Conservation (phyloP, 1,284 basidiomycete genomes). For the Abortiporus biennis region DNA sequence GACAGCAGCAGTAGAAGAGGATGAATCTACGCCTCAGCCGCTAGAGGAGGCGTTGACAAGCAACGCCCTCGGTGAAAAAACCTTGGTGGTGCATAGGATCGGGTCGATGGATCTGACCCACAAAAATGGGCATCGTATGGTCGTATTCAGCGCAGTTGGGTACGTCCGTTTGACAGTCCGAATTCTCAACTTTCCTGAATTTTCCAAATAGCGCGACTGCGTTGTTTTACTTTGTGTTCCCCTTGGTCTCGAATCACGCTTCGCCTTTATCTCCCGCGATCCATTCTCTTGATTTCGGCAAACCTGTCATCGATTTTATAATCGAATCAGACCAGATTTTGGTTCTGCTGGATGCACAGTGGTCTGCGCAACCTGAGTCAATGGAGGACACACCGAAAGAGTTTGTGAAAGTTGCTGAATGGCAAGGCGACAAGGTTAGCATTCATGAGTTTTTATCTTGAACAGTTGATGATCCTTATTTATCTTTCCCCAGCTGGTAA, state of each 20-base stretch:
- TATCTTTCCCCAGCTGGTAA: background rate
- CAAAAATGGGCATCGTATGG: conserved; percentile 28
- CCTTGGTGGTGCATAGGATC: conserved; percentile 48
- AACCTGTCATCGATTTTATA: conserved; percentile 56
- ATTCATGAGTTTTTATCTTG: too few species aligned
- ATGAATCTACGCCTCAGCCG: conserved; percentile 11
- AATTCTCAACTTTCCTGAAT: conserved; percentile 2
- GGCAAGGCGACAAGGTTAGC: too few species aligned
- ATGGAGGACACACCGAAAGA: too few species aligned
- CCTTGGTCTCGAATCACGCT: conserved; percentile 22
- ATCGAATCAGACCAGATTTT: conserved; percentile 35
- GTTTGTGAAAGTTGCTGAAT: too few species aligned
- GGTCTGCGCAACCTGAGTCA: conserved; percentile 5
- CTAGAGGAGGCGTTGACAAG: conserved; percentile 15
- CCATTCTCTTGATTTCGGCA: conserved; percentile 41
- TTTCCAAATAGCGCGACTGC: conserved; percentile 50
- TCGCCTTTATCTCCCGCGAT: conserved; percentile 23
- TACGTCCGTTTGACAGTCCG: conserved; percentile 19
- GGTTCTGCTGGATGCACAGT: conserved; percentile 42
- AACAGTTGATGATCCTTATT: background rate
- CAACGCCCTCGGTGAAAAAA: conserved; percentile 12
- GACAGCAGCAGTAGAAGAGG: conserved; percentile 19
- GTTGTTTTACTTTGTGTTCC: conserved; percentile 47
- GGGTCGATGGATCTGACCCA: conserved; percentile 29
- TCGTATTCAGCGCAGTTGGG: conserved; percentile 69